Evolutionary conservation across 306 rosid genomes (phyloP).

Genomic region (Lupinus albus): DNA sequence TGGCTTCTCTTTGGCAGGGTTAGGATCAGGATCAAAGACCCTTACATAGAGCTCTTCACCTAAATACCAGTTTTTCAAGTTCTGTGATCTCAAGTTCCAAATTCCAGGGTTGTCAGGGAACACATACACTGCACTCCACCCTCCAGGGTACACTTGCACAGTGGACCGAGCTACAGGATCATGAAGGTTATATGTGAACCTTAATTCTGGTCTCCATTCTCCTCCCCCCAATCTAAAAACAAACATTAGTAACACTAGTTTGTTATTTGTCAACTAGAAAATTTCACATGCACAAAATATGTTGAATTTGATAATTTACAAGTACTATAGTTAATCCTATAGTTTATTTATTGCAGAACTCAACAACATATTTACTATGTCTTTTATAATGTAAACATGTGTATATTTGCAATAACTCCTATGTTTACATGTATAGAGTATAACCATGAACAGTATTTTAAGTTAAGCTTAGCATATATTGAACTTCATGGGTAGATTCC

Average conservation of each 20-base stretch:
- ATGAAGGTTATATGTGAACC: slow-evolving; percentile 50
- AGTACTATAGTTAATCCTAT: not conserved
- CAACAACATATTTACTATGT: too few species aligned
- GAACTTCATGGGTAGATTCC: not conserved
- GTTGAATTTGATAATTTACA: not conserved
- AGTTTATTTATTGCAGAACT: too few species aligned
- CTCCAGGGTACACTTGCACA: slow-evolving; percentile 63
- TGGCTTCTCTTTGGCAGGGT: slow-evolving; percentile 68
- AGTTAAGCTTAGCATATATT: too few species aligned
- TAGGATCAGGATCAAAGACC: slow-evolving; percentile 64
- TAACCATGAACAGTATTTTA: too few species aligned
- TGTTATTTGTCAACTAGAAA: not conserved
- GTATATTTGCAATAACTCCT: not conserved
- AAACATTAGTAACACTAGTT: not conserved
- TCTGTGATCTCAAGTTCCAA: slow-evolving; percentile 87
- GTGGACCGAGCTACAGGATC: slow-evolving; percentile 67
- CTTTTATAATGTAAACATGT: not conserved
- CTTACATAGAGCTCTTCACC: slow-evolving; percentile 77
- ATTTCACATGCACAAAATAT: not conserved
- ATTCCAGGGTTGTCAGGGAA: slow-evolving; percentile 86
- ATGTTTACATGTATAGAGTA: not conserved
- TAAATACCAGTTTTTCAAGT: slow-evolving; percentile 63
- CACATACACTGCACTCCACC: slow-evolving; percentile 83
- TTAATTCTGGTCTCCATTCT: slow-evolving; percentile 45
- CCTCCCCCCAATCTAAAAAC: slow-evolving; percentile 53